Percentiles rank a stretch among this genome's conserved stretches.
These are phyloP conservation scores for Heliamphora pulchella DNA, from an alignment of 179 eudicot species.

Conservation along the genomic window DNA sequence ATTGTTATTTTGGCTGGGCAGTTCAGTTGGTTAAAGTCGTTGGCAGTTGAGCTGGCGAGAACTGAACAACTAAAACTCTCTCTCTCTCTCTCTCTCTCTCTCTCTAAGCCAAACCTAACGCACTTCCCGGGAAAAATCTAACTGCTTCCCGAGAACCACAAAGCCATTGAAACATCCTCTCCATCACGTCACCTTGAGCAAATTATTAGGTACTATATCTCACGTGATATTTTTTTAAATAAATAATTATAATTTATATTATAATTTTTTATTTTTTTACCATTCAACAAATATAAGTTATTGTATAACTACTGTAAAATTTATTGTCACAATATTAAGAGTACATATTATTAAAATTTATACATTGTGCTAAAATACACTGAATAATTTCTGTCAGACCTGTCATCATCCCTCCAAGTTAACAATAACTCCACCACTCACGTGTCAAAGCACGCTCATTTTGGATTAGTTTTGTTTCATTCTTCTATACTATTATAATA, in stretches of 20 bases:
- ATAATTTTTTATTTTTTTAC: no score
- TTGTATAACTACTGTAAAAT: no score
- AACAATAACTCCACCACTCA: neutral
- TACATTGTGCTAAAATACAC: no score
- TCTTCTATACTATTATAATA: no score
- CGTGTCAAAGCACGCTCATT: neutral
- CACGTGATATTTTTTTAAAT: no score
- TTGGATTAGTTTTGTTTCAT: neutral
- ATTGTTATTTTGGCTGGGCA: neutral
- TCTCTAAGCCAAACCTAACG: slow-evolving; percentile 1
- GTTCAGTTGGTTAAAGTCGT: neutral
- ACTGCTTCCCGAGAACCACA: slow-evolving; percentile 5
- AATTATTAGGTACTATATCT: no score
- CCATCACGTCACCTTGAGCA: neutral
- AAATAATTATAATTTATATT: no score
- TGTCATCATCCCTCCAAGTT: neutral
- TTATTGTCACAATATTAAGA: no score
- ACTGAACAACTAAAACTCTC: neutral
- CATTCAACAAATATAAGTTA: no score
- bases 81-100: neutral
- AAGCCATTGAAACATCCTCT: neutral
- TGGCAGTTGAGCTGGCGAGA: neutral
- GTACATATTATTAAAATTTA: no score
- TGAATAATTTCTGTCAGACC: no score
- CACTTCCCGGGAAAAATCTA: neutral